Evolutionary conservation across 768 basidiomycete species (phyloP), one percentile per base, ranked within the genome.

Genomic region (Cubamyces sp.): DNA sequence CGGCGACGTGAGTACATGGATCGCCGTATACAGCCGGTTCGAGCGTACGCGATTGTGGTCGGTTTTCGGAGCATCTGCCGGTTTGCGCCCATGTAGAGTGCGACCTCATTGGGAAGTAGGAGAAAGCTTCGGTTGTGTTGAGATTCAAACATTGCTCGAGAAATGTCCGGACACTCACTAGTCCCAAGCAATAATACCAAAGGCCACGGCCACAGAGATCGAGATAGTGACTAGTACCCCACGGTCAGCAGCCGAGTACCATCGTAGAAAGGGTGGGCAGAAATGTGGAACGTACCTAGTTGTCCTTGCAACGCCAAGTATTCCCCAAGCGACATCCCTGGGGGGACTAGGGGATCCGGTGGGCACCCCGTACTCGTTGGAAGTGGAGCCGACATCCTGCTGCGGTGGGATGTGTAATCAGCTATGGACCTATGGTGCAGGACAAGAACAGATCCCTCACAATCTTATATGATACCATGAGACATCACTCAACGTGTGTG

Each of bases 291-390:
- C 61, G 19, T 42, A 62, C 61, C 61, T 1, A 41, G 25, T 19
- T 57, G 37, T 16, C 55, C 55, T 28, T 57, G 41, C n/a, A 57
- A 26, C 26, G 55, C 23, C 23, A 46, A 16, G 43, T 57, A 57
- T 19, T 57, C 19, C 11, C 37, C 55, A 12, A 57, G 43, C 26
- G 41, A 46, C 43, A 57, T 46, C 8, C 55, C 55, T 15, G 55
- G 41, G 18, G 55, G 55, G 5, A 57, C 43, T 21, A 43, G 55
- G 43, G 47, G 46, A 7, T 34, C 19, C 23, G 55, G 43, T 26
- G 37, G 18, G 14, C n/a, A 28, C 7, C 43, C 43, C 26, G 40
- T 16, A 16, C 43, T 15, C 4, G 53, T 7, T 39, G 53, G 39
- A 19, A 9, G 23, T 12, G 53, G 25, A 23, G 23, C 47, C 45